Base-by-base conservation (phyloP, 371 early-diverging fungal species). In the Choanephora cucurbitarum region DNA sequence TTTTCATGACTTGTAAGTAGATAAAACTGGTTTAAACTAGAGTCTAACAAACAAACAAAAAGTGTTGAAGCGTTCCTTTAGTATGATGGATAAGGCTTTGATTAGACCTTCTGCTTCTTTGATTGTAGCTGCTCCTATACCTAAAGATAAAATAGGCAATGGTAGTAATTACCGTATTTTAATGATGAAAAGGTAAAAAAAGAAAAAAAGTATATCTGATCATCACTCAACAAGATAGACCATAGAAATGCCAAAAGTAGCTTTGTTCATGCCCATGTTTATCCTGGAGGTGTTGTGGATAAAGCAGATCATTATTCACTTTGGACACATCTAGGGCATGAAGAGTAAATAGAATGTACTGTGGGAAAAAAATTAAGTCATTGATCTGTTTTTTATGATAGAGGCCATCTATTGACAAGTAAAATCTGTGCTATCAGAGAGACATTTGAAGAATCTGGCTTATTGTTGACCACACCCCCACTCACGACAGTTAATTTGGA, bases 361-460 rank as follows among this genome's bases (percentile, higher is more conserved):
- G 32, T 52, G 1, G 22, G 21, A 50, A 47, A 56, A 15, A 42
- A 14, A 24, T 22, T n/a, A 52, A 34, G 14, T 11, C 4, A 23
- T 15, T n/a, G n/a, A n/a, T n/a, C n/a, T n/a, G n/a, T n/a, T n/a
- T n/a, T 7, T 28, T 28, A 3, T 28, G 1, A 7, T 41, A 64
- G 65, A 11, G 32, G 46, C 21, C 15, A 52, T 15, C 14, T 57
- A 2, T 18, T 63, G 41, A 60, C 75, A 23, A 60, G 72, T 47
- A 79, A 76, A 42, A 79, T 88, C 23, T 90, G 91, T 58, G 92
- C 92, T 5, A 74, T 91, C 33, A 86, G 91, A 17, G 94, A 92
- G 61, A 89, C 92, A 1, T 88, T 84, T 66, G 94, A 93, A 65
- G 94, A 93, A 56, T 85, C 87, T 6, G 92, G 92, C 0, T 60